Conservation (phyloP, 176 grass and related monocot genomes). For the Rhynchospora breviuscula region DNA sequence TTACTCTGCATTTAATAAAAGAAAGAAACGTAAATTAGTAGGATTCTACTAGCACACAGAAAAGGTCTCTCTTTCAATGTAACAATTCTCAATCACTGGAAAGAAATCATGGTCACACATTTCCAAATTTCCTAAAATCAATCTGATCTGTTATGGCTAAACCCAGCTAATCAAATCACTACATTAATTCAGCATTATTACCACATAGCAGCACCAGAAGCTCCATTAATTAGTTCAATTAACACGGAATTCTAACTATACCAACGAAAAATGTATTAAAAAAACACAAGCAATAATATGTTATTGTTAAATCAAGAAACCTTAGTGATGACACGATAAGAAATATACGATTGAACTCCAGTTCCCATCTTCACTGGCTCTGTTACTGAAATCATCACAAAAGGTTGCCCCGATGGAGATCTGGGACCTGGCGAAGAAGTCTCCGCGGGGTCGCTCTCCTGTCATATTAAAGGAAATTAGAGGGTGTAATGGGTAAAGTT, state of each 20-base stretch:
- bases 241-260: background rate
- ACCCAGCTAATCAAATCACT: background rate
- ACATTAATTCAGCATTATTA: background rate
- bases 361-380: slow-evolving; percentile 97
- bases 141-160: background rate
- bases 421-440: slow-evolving; percentile 66
- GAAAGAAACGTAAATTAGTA: slow-evolving; percentile 6
- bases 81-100: background rate
- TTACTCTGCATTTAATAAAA: slow-evolving; percentile 58
- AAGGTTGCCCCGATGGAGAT: slow-evolving; percentile 51
- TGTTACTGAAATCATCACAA: slow-evolving; percentile 68
- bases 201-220: background rate
- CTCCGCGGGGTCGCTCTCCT: slow-evolving; percentile 52
- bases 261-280: background rate
- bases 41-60: background rate
- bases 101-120: background rate
- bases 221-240: background rate
- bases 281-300: background rate
- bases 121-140: background rate
- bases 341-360: slow-evolving; percentile 96
- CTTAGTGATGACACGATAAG: slow-evolving; percentile 95
- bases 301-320: slow-evolving; percentile 29
- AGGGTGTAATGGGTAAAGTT: background rate
- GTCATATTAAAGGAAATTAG: slow-evolving; percentile 43
- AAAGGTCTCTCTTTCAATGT: background rate